Evolutionary conservation across 2,329 filamentous ascomycete genomes (phyloP).

Genomic region (Daldinia eschscholtzii): DNA sequence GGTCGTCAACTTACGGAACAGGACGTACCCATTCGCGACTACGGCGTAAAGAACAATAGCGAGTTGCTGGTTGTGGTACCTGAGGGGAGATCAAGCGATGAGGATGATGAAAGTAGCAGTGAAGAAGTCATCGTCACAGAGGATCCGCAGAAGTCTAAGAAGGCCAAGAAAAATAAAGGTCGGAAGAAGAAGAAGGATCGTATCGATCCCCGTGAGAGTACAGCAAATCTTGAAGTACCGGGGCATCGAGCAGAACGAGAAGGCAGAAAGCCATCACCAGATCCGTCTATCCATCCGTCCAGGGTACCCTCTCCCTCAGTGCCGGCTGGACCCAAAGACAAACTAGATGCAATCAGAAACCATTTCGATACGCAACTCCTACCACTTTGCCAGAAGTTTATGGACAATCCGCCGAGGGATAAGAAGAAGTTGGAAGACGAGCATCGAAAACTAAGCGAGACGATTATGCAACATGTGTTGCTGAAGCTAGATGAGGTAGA

Average conservation of each 20-base stretch:
- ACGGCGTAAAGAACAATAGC: slow-evolving; percentile 72
- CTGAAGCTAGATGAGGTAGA: slow-evolving; percentile 84
- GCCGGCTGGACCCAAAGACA: slow-evolving; percentile 64
- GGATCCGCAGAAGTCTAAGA: slow-evolving; percentile 59
- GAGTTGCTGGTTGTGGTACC: slow-evolving; percentile 71
- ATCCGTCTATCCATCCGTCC: slow-evolving; percentile 56
- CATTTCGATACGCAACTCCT: slow-evolving; percentile 74
- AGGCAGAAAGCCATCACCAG: slow-evolving; percentile 52
- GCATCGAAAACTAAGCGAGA: slow-evolving; percentile 80
- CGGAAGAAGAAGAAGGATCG: slow-evolving; percentile 57
- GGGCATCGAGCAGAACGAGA: slow-evolving; percentile 53
- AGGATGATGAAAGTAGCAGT: slow-evolving; percentile 58
- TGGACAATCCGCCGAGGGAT: slow-evolving; percentile 72
- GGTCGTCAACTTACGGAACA: slow-evolving; percentile 77
- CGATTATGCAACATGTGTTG: slow-evolving; percentile 79
- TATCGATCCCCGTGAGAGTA: slow-evolving; percentile 60
- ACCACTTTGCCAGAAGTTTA: slow-evolving; percentile 74
- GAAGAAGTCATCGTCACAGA: slow-evolving; percentile 61
- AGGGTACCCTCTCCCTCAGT: slow-evolving; percentile 55
- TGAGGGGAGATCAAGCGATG: slow-evolving; percentile 60
- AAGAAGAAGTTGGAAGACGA: slow-evolving; percentile 77
- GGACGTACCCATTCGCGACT: slow-evolving; percentile 66
- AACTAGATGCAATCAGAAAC: slow-evolving; percentile 73
- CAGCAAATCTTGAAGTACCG: slow-evolving; percentile 56
- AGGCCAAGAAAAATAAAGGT: slow-evolving; percentile 53